Base-by-base conservation (phyloP, 2,329 filamentous ascomycete genomes). In the Hymenoscyphus salicellus region DNA sequence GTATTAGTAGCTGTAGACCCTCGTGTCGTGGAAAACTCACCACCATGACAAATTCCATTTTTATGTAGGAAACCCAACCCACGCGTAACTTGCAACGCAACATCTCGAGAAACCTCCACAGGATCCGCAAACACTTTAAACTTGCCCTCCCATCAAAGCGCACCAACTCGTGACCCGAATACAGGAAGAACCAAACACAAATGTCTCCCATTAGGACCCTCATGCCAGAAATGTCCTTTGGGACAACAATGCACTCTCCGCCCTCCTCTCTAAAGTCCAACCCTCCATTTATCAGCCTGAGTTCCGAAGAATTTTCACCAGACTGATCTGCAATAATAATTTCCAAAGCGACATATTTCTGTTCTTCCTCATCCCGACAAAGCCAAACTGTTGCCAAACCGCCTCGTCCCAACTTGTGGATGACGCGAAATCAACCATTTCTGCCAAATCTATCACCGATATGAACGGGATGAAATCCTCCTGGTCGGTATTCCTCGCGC, bases 331-430 rank as follows among this genome's bases (percentile, higher is more conserved):
- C 64, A 30, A 62, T 38, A 26, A 60, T 30, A 6, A 68, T 65
- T 55, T 67, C 67, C 28, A 68, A 11, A 10, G 65, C 64, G 4
- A 70, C 61, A 55, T 70, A 70, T 20, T 32, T 36, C 11, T 52
- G 1, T 6, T 58, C n/a, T 3, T 20, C 32, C 2, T 63, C 65
- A 66, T 79, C 75, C 2, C 69, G 70, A 28, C 77, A 79, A 20
- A 82, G 76, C 81, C 79, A 83, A 49, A 81, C 77, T 4, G 78
- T 83, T 5, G 79, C 78, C 66, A 72, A 80, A 0, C 76, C 75
- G 28, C 81, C 80, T 43, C 75, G 77, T 17, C 80, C 80, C 32
- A 82, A 69, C 71, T 83, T 83, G 64, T 79, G 77, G 32, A 80
- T 66, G 58, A 82, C 70, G 43, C 73, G 72, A 66, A 82, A 83